A percentile compares a stretch with the other conserved stretches of the same genome.
Conservation (phyloP, 352 stramenopile species). For the Phytophthora europaea region DNA sequence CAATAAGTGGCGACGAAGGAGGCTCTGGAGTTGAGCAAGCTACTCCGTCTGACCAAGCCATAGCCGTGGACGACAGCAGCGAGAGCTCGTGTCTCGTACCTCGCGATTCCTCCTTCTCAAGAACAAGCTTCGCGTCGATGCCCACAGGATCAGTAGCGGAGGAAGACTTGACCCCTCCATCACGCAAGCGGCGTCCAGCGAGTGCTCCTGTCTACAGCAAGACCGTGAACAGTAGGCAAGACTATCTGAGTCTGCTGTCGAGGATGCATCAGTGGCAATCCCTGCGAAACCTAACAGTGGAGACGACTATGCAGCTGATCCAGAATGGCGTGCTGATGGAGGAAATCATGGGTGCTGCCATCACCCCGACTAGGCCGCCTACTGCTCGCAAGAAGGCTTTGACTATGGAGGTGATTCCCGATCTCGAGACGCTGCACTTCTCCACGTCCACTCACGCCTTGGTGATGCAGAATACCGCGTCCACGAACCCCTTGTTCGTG, state of each 20-base stretch:
- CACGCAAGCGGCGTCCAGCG: conserved; percentile 21
- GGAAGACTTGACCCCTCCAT: conserved; percentile 1
- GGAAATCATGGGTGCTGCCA: conserved; percentile 44
- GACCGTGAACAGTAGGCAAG: conserved; percentile 25
- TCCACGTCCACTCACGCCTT: conserved; percentile 41
- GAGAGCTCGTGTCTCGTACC: conserved; percentile 16
- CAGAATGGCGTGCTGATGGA: conserved; percentile 62
- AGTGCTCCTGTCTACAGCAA: conserved; percentile 32
- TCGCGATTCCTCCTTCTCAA: conserved; percentile 22
- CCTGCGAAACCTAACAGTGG: conserved; percentile 67
- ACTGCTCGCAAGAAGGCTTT: conserved; percentile 35
- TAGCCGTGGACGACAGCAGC: background rate
- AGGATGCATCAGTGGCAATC: conserved; percentile 61
- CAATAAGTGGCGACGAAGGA: conserved; percentile 26
- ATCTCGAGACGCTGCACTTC: conserved; percentile 30
- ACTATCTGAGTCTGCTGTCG: conserved; percentile 42
- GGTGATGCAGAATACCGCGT: conserved; percentile 30
- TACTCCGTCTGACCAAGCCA: background rate
- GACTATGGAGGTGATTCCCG: conserved; percentile 31
- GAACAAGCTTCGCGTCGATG: conserved; percentile 14
- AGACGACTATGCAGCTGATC: conserved; percentile 73
- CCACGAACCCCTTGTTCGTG: conserved; percentile 27
- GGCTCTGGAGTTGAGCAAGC: background rate
- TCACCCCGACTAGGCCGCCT: background rate
- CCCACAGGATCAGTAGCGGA: background rate